Conservation (phyloP, 495 filamentous ascomycete species). For the Mytilinidion resinicola region DNA sequence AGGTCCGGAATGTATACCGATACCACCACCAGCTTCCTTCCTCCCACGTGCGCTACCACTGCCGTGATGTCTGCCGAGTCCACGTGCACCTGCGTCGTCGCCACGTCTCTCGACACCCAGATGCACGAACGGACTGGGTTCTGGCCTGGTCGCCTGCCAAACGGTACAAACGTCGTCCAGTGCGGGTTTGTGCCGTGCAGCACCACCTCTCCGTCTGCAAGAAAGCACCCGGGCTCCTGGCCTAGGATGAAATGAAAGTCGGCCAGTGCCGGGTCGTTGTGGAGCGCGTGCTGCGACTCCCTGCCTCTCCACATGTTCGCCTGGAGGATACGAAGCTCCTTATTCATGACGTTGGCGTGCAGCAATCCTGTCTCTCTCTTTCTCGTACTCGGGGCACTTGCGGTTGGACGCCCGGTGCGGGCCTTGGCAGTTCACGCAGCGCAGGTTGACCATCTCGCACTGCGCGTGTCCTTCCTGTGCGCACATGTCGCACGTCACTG, state of each 20-base stretch:
- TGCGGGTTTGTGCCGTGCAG: constrained; percentile 12
- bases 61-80: constrained; percentile 13
- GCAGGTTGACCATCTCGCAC: constrained; percentile 12
- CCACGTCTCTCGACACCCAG: constrained; percentile 1
- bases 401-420: constrained; percentile 9
- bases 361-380: constrained; percentile 12
- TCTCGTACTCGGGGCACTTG: constrained; percentile 12
- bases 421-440: constrained; percentile 12
- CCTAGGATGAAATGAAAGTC: constrained; percentile 20
- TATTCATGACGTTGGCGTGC: neutral
- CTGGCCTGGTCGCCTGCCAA: neutral
- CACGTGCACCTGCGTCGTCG: neutral
- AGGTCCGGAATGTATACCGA: constrained; percentile 6
- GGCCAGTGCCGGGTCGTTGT: constrained; percentile 9
- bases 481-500: constrained; percentile 18
- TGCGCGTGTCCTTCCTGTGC: constrained; percentile 15
- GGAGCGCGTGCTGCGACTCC: constrained; percentile 13
- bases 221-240: constrained; percentile 17
- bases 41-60: constrained; percentile 2
- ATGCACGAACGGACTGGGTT: constrained; percentile 1
- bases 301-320: constrained; percentile 16
- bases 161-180: constrained; percentile 11
- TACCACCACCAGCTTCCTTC: constrained; percentile 6
- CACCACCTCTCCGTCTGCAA: constrained; percentile 11
- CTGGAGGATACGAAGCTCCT: constrained; percentile 8